Evolutionary conservation across 2,329 filamentous ascomycete genomes (phyloP), one percentile per base, ranked within the genome.

Genomic region (Fusarium caatingaense): DNA sequence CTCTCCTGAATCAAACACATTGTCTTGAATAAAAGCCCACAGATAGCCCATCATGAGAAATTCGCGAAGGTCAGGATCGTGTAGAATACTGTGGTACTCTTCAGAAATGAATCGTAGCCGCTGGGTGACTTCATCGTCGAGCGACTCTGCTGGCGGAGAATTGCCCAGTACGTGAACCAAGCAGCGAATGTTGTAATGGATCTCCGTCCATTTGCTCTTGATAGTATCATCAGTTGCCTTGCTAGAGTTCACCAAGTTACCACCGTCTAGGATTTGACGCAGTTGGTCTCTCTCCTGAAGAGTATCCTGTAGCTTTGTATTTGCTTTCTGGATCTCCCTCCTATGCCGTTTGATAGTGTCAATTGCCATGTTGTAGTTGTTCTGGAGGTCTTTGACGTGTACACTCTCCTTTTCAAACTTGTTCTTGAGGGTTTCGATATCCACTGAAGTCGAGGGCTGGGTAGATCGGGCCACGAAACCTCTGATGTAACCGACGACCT

Each of bases 211-310:
- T 6, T 66, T 53, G 10, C 28, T 37, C 2, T 8, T 4, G 3
- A 77, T 51, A 0, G 16, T 20, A 16, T 65, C 53, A 5, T 76
- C 75, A 0, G 63, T 60, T 16, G 27, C 3, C 34, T 76, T 76
- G 1, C 11, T 6, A 0, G 65, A 45, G 9, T 69, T 64, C 20
- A 60, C 71, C 0, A 73, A 7, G 6, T 16, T 4, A 0, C 27
- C 49, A 0, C 53, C 45, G 0, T 50, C 47, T 0, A 27, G 37
- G 0, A 63, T 44, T 1, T 53, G 27, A 2, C 48, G 60, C 11
- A 56, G 15, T 6, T 32, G 23, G 13, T 66, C 51, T 46, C 30
- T 49, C n/a, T 70, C 66, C 0, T 6, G 28, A 6, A 55, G 47
- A 4, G 58, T 25, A 25, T 30, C 37, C 0, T 20, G 8, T 2